Conservation (phyloP, 495 filamentous ascomycete species). For the Talaromyces nanjingensis region DNA sequence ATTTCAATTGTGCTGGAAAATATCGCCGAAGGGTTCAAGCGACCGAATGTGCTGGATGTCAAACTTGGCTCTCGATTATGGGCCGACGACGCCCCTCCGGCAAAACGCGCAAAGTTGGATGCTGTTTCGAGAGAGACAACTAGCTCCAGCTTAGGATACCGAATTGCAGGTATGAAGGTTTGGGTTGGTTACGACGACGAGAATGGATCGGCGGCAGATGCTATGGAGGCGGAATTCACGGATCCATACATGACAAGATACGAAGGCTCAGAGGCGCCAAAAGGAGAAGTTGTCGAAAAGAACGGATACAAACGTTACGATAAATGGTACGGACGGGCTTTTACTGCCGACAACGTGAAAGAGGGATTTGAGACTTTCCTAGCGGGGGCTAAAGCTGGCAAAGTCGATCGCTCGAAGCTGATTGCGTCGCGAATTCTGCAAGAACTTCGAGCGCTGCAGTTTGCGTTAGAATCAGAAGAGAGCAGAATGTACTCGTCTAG, state of each 20-base stretch:
- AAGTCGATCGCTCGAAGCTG: slow-evolving; percentile 41
- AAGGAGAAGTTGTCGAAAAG: slow-evolving; percentile 32
- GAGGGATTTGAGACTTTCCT: slow-evolving; percentile 74
- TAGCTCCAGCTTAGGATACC: slow-evolving; percentile 70
- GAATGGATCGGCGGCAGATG: slow-evolving; percentile 21
- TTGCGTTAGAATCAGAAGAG: slow-evolving; percentile 65
- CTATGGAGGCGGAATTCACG: slow-evolving; percentile 22
- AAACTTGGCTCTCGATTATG: slow-evolving; percentile 85
- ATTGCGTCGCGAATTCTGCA: slow-evolving; percentile 57
- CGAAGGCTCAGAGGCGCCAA: slow-evolving; percentile 29
- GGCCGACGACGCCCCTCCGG: slow-evolving; percentile 70
- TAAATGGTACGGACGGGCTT: slow-evolving; percentile 77
- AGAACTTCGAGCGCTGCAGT: slow-evolving; percentile 58
- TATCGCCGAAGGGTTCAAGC: slow-evolving; percentile 69
- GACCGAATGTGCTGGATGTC: slow-evolving; percentile 89
- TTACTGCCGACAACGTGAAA: slow-evolving; percentile 63
- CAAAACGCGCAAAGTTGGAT: slow-evolving; percentile 76
- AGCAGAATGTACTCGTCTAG: slow-evolving; percentile 92
- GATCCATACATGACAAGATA: slow-evolving; percentile 36
- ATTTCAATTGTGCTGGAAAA: slow-evolving; percentile 83
- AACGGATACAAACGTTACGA: slow-evolving; percentile 70
- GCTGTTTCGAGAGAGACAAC: slow-evolving; percentile 74
- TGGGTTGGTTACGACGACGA: slow-evolving; percentile 60
- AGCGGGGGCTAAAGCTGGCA: slow-evolving; percentile 51
- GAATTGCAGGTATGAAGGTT: slow-evolving; percentile 91